Base-by-base conservation (phyloP, 176 grass and related monocot genomes). In the Avena sativa region DNA sequence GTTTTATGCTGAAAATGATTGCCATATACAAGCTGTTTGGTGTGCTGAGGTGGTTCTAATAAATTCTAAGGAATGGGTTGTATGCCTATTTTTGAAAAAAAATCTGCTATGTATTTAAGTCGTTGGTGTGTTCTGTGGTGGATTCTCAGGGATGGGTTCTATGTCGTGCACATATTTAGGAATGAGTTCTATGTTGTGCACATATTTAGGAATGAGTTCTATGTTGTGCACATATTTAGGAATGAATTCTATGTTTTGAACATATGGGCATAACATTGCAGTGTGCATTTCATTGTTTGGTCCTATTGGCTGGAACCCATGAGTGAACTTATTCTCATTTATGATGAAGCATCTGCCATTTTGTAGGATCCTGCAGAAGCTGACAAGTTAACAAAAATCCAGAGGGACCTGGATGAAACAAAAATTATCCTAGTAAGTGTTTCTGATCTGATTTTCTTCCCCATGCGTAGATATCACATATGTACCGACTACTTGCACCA, bases 361-460 rank as follows among this genome's bases (percentile, higher is more conserved):
- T 77, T 73, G 73, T 90, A 99, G 97, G 97, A 99, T 32, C 97
- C 97, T 76, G 91, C 92, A 36, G 94, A 99, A 67, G 92, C 94
- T 83, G 97, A 97, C 91, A 99, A 99, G 76, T 87, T 99, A 83
- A 85, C 92, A 74, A 97, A 99, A 95, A 97, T 99, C 60, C 94
- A 99, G 87, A 90, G 92, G 83, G 92, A 99, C 74, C 88, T 99
- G 80, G 97, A 99, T 91, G 97, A 97, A 86, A 99, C 97, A 30
- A 99, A 96, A 87, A 99, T 99, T 81, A 97, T 99, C 66, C 91
- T 99, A 30, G 97, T 99, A 93, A 94, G 88, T 88, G 48, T 72
- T 81, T n/a, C 26, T 55, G 56, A 78, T 56, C 40, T 43, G 40
- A 43, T 43, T 43, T 43, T 43, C 5, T 43, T 43, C 40, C 5